Percentiles rank a stretch among this genome's conserved stretches.
Conservation (phyloP, 345 rosid genomes). For the Murraya koenigii region DNA sequence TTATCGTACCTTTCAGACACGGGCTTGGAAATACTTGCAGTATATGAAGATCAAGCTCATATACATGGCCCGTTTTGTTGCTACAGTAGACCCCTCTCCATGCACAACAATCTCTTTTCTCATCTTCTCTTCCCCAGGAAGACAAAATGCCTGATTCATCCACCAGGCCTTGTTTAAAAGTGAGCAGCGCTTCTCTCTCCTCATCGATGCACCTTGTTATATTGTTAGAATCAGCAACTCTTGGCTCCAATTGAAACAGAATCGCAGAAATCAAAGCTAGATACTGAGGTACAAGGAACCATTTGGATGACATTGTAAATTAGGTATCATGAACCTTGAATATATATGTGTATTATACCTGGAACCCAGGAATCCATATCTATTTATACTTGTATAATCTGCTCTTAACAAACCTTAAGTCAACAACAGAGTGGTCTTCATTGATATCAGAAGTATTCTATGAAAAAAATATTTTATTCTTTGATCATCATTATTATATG, state of each 20-base stretch:
- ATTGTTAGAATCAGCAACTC: background rate
- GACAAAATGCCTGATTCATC: background rate
- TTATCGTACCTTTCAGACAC: background rate
- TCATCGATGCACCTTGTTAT: background rate
- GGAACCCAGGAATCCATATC: background rate
- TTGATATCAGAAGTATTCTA: too few relatives aligned
- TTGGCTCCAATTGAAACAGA: background rate
- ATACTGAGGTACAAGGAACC: background rate
- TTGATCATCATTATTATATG: too few relatives aligned
- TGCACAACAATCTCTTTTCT: slow-evolving; percentile 14
- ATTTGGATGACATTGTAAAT: background rate
- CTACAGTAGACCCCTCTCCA: slow-evolving; percentile 22
- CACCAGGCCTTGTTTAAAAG: background rate
- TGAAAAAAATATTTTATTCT: too few relatives aligned
- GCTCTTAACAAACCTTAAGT: too few relatives aligned
- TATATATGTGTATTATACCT: background rate
- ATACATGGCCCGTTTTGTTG: slow-evolving; percentile 11
- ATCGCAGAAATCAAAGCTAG: background rate
- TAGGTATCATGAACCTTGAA: background rate
- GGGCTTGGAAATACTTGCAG: background rate
- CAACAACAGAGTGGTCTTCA: too few relatives aligned
- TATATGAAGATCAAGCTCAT: slow-evolving; percentile 13
- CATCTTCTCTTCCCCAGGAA: background rate
- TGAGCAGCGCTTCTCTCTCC: background rate
- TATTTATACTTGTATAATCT: background rate